phyloP scores from a whole-genome alignment of 306 rosid genomes.

The Lablab purpureus region DNA sequence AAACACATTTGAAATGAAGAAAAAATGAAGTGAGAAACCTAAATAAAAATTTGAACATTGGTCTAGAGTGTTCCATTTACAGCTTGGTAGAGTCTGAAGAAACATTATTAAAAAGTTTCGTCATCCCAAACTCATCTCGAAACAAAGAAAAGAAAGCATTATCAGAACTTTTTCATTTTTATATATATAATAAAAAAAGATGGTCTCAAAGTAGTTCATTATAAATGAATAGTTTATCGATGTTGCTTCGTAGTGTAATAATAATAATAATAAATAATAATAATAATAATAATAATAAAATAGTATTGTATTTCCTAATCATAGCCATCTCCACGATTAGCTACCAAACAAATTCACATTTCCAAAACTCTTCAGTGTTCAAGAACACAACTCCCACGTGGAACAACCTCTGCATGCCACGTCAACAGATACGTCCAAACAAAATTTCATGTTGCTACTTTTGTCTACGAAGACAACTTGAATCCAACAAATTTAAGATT shows the following conservation, averaged over 20 bases:
- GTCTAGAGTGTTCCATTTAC: slow-evolving; percentile 51
- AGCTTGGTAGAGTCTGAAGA: slow-evolving; percentile 42
- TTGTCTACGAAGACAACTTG: slow-evolving; percentile 44
- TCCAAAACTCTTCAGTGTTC: slow-evolving; percentile 38
- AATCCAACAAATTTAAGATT: slow-evolving; percentile 46
- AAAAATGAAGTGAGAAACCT: slow-evolving; percentile 34
- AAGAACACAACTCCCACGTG: slow-evolving; percentile 50
- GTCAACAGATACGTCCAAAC: slow-evolving; percentile 25
- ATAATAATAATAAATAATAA: too few species aligned
- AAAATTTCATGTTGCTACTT: slow-evolving; percentile 34
- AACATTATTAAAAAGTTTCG: slow-evolving; percentile 30
- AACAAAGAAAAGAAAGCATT: background rate
- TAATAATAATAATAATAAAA: too few species aligned
- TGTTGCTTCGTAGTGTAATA: slow-evolving; percentile 30
- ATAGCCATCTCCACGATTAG: slow-evolving; percentile 48
- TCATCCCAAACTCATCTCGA: slow-evolving; percentile 35
- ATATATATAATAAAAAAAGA: background rate
- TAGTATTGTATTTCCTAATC: slow-evolving; percentile 17
- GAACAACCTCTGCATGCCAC: slow-evolving; percentile 46
- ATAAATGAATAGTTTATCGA: slow-evolving; percentile 7
- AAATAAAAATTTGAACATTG: slow-evolving; percentile 44
- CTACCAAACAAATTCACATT: slow-evolving; percentile 47
- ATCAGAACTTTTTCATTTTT: background rate
- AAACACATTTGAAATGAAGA: background rate
- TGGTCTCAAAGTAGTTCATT: slow-evolving; percentile 3